These are phyloP conservation scores for Cicer pinnatifidum DNA, from an alignment of 306 rosid species.

Conservation along the genomic window DNA sequence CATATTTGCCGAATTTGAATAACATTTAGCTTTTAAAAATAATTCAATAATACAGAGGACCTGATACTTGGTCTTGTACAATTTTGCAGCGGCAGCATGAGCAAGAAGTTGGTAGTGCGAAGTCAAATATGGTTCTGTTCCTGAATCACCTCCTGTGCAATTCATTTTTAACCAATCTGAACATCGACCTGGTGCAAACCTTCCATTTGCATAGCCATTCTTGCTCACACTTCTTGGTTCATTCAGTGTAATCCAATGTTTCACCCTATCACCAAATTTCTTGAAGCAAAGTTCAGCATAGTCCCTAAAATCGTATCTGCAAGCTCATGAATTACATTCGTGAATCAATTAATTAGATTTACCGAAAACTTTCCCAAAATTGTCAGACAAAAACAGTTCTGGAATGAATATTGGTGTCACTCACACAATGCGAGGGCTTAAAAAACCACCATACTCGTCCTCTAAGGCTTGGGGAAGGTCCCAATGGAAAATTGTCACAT, in stretches of 20 bases:
- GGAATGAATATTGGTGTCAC: slow-evolving; percentile 40
- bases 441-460: slow-evolving; percentile 62
- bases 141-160: slow-evolving; percentile 69
- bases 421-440: slow-evolving; percentile 59
- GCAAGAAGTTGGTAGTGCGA: slow-evolving; percentile 66
- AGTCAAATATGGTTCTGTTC: slow-evolving; percentile 67
- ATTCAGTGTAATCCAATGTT: slow-evolving; percentile 72
- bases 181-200: slow-evolving; percentile 67
- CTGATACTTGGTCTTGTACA: slow-evolving; percentile 64
- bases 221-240: slow-evolving; percentile 56
- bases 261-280: slow-evolving; percentile 71
- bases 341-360: slow-evolving; percentile 30
- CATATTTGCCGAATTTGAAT: background rate
- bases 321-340: slow-evolving; percentile 1
- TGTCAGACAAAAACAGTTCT: slow-evolving; percentile 4
- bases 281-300: slow-evolving; percentile 68
- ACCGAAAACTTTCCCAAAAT: slow-evolving; percentile 10
- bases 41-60: slow-evolving; percentile 42
- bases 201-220: slow-evolving; percentile 57
- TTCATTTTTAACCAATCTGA: slow-evolving; percentile 56
- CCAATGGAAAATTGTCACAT: slow-evolving; percentile 52
- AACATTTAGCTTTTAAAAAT: background rate
- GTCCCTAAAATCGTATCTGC: slow-evolving; percentile 58
- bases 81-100: slow-evolving; percentile 63
- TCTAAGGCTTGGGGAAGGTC: slow-evolving; percentile 52